phyloP scores from a whole-genome alignment of 306 rosid genomes.

The cucumber (Cucumis sativus) region Cucumber_9930_V3 NC_026657.2:7097001-7097500 shows the following conservation, averaged over 20 bases:
- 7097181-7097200: neutral
- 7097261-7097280: constrained; percentile 8
- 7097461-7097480: neutral
- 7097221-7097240: constrained; percentile 9
- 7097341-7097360: neutral
- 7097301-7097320: neutral
- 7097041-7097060: neutral
- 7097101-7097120: neutral
- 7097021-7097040: neutral
- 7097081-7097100: neutral
- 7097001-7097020: neutral
- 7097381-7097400: neutral
- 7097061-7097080: neutral
- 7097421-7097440: neutral
- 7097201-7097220: neutral
- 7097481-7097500: neutral
- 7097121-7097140: neutral
- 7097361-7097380: neutral
- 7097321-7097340: neutral
- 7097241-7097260: constrained; percentile 24
- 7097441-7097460: neutral
- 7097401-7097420: neutral
- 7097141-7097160: neutral
- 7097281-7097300: neutral
- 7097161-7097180: neutral